These are phyloP conservation scores for Neofusicoccum laricinum DNA, from an alignment of 2,329 filamentous ascomycete species.

Conservation along the genomic window DNA sequence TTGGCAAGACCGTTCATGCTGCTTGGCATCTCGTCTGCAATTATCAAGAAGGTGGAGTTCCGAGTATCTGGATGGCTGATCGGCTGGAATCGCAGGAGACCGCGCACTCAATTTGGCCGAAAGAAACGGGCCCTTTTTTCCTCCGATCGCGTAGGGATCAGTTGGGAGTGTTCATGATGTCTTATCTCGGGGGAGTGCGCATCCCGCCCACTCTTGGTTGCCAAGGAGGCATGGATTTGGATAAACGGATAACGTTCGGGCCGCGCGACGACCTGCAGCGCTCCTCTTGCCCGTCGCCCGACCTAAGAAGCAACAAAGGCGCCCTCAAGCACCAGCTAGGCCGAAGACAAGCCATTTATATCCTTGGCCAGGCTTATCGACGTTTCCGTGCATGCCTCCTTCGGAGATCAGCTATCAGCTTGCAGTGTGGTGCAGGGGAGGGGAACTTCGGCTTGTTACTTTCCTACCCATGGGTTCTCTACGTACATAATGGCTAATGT, in stretches of 20 bases:
- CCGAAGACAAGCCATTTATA: not conserved
- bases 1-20: not conserved
- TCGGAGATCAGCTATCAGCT: conserved; percentile 3
- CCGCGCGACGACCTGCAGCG: not conserved
- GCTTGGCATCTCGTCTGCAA: not conserved
- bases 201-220: not conserved
- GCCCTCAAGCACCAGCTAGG: not conserved
- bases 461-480: not conserved
- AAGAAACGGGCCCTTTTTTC: too few species aligned
- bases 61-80: not conserved
- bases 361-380: not conserved
- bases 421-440: not conserved
- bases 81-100: not conserved
- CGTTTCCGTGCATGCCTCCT: not conserved
- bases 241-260: not conserved
- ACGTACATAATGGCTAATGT: not conserved
- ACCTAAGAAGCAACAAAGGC: not conserved
- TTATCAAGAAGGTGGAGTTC: not conserved
- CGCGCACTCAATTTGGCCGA: not conserved
- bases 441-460: not conserved
- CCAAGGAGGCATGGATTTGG: not conserved
- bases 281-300: not conserved
- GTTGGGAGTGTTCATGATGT: not conserved
- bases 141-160: not conserved
- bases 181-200: not conserved